Base-by-base conservation (phyloP, 2,329 filamentous ascomycete genomes). In the Exophiala mesophila region DNA sequence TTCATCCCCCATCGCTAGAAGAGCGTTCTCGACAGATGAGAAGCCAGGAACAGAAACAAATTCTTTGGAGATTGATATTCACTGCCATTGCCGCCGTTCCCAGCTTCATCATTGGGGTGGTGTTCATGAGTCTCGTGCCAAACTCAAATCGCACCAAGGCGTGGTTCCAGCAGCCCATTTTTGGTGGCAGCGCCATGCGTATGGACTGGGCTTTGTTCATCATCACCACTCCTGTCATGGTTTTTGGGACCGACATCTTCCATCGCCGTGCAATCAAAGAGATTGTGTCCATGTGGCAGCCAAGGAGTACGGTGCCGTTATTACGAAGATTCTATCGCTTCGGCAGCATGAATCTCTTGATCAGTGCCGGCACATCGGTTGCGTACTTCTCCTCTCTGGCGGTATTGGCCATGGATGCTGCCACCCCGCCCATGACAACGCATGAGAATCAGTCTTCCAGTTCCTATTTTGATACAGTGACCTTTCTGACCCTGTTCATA, bases 291-390 rank as follows among this genome's bases (percentile, higher is more conserved):
- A 70, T 95, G 50, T 96, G 89, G 89, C 76, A 83, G 16, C 79
- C 70, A 2, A 77, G 80, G 19, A 94, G 87, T 59, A 78, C 75
- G 26, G 82, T 82, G 1, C 85, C 87, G 0, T 61, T 94, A 3
- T 55, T 85, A 12, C 77, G 83, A 54, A 74, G 89, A 10, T 89
- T 96, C 58, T 88, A 88, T 62, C 81, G 85, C n/a, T 96, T 96
- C 57, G 89, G 89, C 6, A 95, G 88, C 68, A 96, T 96, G 89
- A 94, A 94, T 59, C 83, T 94, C 69, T 75, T 96, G 46, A 89
- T 96, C 65, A 92, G 85, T 5, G 73, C 94, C 2, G 89, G 88
- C 4, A 94, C 89, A 0, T 83, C 80, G 2, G 87, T 96, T 47
- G 89, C 89, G 1, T 95, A 94, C 61, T 70, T 94, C 49, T 82